These are phyloP conservation scores for Ustulina deusta DNA, from an alignment of 2,329 filamentous ascomycete genomes.

Conservation along the genomic window DNA sequence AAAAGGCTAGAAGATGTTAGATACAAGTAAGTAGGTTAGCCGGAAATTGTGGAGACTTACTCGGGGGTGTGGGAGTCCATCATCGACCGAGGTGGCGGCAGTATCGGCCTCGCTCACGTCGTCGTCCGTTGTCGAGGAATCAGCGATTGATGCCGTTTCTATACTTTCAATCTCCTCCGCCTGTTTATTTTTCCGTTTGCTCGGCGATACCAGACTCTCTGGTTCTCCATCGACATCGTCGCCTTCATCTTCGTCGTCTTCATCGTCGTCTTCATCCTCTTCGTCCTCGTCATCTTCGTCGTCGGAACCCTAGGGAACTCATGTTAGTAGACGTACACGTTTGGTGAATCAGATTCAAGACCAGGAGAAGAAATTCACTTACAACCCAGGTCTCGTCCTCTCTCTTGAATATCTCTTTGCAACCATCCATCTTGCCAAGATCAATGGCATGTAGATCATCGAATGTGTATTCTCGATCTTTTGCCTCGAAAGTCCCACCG, in stretches of 20 bases:
- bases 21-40: not conserved
- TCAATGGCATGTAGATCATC: constrained; percentile 95
- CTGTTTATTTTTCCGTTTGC: constrained; percentile 68
- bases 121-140: constrained; percentile 53
- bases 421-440: constrained; percentile 93
- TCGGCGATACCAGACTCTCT: constrained; percentile 62
- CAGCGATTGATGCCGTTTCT: constrained; percentile 54
- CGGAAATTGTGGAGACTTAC: constrained; percentile 53
- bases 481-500: constrained; percentile 94
- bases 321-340: constrained; percentile 39
- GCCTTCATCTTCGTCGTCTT: constrained; percentile 70
- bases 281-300: constrained; percentile 61
- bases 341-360: not conserved
- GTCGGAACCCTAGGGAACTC: constrained; percentile 62
- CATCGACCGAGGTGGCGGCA: constrained; percentile 69
- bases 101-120: constrained; percentile 62
- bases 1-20: constrained; percentile 73
- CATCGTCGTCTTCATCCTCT: constrained; percentile 56
- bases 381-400: constrained; percentile 87
- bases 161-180: constrained; percentile 56
- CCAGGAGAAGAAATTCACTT: constrained; percentile 54
- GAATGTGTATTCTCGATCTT: constrained; percentile 94
- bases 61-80: constrained; percentile 78
- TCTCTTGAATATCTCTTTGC: constrained; percentile 88
- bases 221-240: constrained; percentile 64